phyloP scores from a whole-genome alignment of 2,329 filamentous ascomycete genomes.

The Oidium heveae region DNA sequence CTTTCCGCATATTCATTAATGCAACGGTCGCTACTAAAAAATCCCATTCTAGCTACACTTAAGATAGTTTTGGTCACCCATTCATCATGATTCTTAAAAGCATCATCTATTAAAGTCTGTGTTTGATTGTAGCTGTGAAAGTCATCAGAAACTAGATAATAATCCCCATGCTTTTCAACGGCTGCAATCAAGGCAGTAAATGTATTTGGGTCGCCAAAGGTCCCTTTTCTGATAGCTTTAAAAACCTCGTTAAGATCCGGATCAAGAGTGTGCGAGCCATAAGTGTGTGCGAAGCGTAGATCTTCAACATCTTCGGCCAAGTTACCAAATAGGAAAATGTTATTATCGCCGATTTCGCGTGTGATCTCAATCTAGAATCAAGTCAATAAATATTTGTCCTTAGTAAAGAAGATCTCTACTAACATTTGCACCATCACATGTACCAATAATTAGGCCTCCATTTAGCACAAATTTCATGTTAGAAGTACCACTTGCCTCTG shows the following conservation, averaged over 20 bases:
- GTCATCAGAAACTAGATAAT: conserved; percentile 93
- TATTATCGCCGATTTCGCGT: conserved; percentile 82
- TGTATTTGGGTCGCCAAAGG: conserved; percentile 53
- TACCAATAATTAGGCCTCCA: conserved; percentile 89
- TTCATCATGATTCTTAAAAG: conserved; percentile 74
- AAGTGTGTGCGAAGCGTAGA: conserved; percentile 71
- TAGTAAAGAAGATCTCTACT: conserved; percentile 15
- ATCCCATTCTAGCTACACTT: conserved; percentile 81
- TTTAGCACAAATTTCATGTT: conserved; percentile 99
- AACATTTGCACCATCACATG: conserved; percentile 91
- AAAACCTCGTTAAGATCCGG: conserved; percentile 59
- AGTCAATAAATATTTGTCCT: neutral
- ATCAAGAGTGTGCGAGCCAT: conserved; percentile 57
- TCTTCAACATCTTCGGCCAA: conserved; percentile 92
- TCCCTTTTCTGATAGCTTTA: conserved; percentile 50
- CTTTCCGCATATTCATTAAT: conserved; percentile 93
- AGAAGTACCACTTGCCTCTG: conserved; percentile 69
- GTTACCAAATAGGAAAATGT: conserved; percentile 97
- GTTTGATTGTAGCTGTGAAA: conserved; percentile 89
- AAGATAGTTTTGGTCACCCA: conserved; percentile 82
- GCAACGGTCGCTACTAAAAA: conserved; percentile 86
- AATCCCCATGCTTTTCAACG: conserved; percentile 82
- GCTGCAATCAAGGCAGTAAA: conserved; percentile 68
- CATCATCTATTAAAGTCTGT: conserved; percentile 71
- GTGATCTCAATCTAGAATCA: conserved; percentile 65